Conservation (phyloP, 2,329 filamentous ascomycete genomes). For the Onygenales sp. region DNA sequence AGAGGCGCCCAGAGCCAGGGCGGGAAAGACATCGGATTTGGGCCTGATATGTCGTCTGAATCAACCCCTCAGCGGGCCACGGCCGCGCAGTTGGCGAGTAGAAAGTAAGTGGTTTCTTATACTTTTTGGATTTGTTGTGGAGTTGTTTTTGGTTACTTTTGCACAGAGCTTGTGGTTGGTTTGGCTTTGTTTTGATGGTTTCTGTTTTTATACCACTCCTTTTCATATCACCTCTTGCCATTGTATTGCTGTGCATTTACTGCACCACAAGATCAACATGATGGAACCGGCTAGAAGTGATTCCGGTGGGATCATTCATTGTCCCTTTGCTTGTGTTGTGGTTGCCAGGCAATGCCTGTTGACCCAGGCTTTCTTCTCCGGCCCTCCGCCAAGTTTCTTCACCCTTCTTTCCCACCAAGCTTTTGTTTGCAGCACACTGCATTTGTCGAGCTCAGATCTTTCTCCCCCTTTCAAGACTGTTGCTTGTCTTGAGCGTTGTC, state of each 20-base stretch:
- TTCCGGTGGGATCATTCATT: not conserved
- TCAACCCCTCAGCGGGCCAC: constrained; percentile 41
- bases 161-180: not conserved
- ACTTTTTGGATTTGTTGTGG: not conserved
- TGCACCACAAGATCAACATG: not conserved
- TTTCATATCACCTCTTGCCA: not conserved
- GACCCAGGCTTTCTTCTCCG: not conserved
- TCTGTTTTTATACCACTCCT: not conserved
- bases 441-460: not conserved
- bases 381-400: not conserved
- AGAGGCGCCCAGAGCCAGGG: constrained; percentile 28
- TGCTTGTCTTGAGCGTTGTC: not conserved
- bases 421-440: not conserved
- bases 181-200: not conserved
- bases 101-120: constrained; percentile 40
- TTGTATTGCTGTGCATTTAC: not conserved
- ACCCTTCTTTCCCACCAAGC: not conserved
- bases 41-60: constrained; percentile 30
- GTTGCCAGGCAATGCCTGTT: not conserved
- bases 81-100: constrained; percentile 44
- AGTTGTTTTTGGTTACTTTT: not conserved
- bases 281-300: not conserved
- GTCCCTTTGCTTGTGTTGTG: not conserved
- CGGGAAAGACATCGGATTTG: constrained; percentile 21
- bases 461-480: not conserved